Evolutionary conservation across 2,329 filamentous ascomycete genomes (phyloP).

Genomic region (Ascosphaera apis): DNA sequence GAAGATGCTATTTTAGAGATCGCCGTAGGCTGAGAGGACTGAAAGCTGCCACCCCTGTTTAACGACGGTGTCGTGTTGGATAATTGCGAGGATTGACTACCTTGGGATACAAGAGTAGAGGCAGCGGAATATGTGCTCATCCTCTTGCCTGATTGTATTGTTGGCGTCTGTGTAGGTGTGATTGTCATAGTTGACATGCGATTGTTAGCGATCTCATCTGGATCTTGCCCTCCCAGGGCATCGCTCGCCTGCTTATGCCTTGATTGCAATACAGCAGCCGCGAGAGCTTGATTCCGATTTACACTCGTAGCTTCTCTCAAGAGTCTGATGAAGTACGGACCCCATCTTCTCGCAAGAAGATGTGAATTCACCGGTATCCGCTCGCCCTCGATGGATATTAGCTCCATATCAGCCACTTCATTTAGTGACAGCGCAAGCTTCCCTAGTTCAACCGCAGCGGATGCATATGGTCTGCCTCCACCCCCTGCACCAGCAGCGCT

Average conservation of each 20-base stretch:
- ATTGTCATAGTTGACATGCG: too few relatives aligned
- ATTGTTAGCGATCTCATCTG: too few relatives aligned
- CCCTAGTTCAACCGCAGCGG: conserved; percentile 65
- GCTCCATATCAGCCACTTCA: conserved; percentile 93
- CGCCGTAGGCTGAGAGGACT: conserved; percentile 9
- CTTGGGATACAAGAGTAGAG: conserved; percentile 38
- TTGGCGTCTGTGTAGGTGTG: too few relatives aligned
- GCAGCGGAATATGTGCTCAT: conserved; percentile 44
- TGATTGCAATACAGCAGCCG: too few relatives aligned
- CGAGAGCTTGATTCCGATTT: too few relatives aligned
- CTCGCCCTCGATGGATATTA: conserved; percentile 75
- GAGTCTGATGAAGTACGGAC: conserved; percentile 83
- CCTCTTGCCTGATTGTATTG: conserved; percentile 34
- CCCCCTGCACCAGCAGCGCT: conserved; percentile 23
- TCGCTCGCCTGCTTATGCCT: too few relatives aligned
- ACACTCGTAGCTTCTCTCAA: conserved; percentile 55
- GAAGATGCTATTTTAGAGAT: conserved; percentile 5
- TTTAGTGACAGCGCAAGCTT: conserved; percentile 53
- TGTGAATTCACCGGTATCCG: conserved; percentile 84
- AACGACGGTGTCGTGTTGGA: conserved; percentile 61
- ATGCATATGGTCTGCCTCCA: conserved; percentile 52
- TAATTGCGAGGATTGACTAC: conserved; percentile 46
- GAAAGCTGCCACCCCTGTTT: conserved; percentile 17
- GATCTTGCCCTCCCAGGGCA: too few relatives aligned
- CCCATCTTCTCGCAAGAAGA: conserved; percentile 72